These are phyloP conservation scores for Apostasia ramifera DNA, from an alignment of 106 monocot species.

Conservation along the genomic window DNA sequence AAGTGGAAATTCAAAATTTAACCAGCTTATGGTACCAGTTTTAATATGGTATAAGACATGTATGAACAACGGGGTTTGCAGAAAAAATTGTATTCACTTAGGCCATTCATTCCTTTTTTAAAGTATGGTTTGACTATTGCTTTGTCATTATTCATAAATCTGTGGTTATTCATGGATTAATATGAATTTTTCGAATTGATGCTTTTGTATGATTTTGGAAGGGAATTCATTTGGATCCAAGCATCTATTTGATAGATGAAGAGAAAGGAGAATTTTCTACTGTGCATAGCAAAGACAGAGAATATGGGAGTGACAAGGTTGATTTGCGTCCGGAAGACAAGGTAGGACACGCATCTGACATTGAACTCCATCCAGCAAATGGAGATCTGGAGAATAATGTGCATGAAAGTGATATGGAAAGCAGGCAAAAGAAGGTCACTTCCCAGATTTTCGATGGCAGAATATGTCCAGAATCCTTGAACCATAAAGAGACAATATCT, in stretches of 20 bases:
- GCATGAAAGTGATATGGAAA: slow-evolving; percentile 13
- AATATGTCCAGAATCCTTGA: slow-evolving; percentile 9
- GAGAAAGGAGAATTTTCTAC: slow-evolving; percentile 46
- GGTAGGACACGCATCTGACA: slow-evolving; percentile 13
- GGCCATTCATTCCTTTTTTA: too few species aligned
- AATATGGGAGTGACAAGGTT: slow-evolving; percentile 3
- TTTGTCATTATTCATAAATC: too few species aligned
- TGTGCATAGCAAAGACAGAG: slow-evolving; percentile 15
- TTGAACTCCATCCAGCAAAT: slow-evolving; percentile 14
- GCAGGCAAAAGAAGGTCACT: slow-evolving; percentile 13
- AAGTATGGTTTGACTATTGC: too few species aligned
- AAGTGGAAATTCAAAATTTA: too few species aligned
- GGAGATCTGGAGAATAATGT: slow-evolving; percentile 14
- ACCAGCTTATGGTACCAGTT: too few species aligned
- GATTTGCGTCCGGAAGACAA: slow-evolving; percentile 10
- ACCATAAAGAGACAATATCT: slow-evolving; percentile 1
- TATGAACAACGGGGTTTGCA: too few species aligned
- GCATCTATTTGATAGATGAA: slow-evolving; percentile 97
- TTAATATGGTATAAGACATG: too few species aligned
- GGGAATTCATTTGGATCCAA: slow-evolving; percentile 99
- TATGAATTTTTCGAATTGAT: too few species aligned
- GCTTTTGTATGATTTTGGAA: slow-evolving; percentile 24
- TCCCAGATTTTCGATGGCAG: slow-evolving; percentile 14
- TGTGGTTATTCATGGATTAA: too few species aligned
- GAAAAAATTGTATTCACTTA: too few species aligned